Evolutionary conservation across 2,329 filamentous ascomycete species (phyloP), one percentile per base, ranked within the genome.

Genomic region (Aspergillus quadricinctus): DNA sequence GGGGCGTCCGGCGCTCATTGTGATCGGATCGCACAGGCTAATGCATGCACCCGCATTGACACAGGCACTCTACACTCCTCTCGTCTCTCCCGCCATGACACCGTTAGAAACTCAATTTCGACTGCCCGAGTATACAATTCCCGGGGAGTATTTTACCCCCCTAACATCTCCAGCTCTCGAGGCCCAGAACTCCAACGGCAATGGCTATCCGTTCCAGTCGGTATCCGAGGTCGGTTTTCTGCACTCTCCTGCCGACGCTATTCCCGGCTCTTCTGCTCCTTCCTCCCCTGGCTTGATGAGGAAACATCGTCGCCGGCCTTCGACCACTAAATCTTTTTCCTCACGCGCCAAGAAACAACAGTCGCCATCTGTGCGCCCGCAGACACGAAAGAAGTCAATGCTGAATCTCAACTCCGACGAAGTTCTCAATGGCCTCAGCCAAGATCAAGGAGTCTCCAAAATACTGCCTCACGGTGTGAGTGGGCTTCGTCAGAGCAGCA

Each of bases 101-200:
- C 78, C 78, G 3, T 65, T 80, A 56, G 77, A 80, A 58, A 72
- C 71, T 31, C 75, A 77, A 61, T 78, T 79, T 53, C 72, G 73
- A 53, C 68, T 79, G 43, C 74, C 76, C 9, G 77, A 80, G 60
- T 80, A 78, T 61, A 73, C 77, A 9, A 73, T 77, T 25, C 75
- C 77, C 9, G 75, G 77, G 49, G 78, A 80, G 63, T 77, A 78
- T 62, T 79, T 80, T 59, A 80, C 77, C 25, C 78, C 78, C 25
- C 69, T 80, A 35, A 80, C 77, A 1, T 80, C 78, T 9, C 78
- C 78, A 3, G 78, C 78, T n/a, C 70, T 80, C 28, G 77, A 80
- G 65, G 77, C 78, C 8, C 76, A 77, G 52, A 72, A 72, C 46
- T 57, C 72, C 56, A 70, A 69, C 56, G 60, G 66, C 28, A 69